Percentiles rank a stretch among this genome's conserved stretches.
Evolutionary conservation across 2,329 filamentous ascomycete species (phyloP).

Genomic region (Alternaria metachromatica): DNA sequence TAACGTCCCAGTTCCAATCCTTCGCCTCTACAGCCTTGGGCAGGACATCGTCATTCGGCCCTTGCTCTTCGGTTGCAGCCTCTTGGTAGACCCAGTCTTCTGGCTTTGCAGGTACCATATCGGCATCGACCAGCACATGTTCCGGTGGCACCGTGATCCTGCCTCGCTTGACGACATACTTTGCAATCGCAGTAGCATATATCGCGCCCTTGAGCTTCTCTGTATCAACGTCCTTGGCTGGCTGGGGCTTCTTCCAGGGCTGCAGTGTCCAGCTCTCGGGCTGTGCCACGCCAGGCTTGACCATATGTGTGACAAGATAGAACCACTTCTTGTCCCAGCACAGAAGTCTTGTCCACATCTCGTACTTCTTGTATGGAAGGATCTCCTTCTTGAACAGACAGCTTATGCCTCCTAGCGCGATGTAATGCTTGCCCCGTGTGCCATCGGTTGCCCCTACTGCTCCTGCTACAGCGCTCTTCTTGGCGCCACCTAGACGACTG

Average conservation of each 20-base stretch:
- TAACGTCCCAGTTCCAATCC: slow-evolving; percentile 66
- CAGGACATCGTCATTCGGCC: slow-evolving; percentile 21
- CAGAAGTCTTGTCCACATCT: slow-evolving; percentile 57
- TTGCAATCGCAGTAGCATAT: slow-evolving; percentile 58
- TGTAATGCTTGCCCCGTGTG: slow-evolving; percentile 36
- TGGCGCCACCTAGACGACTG: slow-evolving; percentile 28
- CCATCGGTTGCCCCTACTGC: slow-evolving; percentile 26
- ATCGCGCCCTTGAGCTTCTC: slow-evolving; percentile 52
- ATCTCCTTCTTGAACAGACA: slow-evolving; percentile 59
- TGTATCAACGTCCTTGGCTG: slow-evolving; percentile 30
- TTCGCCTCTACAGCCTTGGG: slow-evolving; percentile 42
- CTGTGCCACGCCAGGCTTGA: slow-evolving; percentile 53
- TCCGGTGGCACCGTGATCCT: slow-evolving; percentile 85
- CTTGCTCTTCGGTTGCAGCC: slow-evolving; percentile 11
- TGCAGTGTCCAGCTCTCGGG: slow-evolving; percentile 54
- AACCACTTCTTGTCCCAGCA: slow-evolving; percentile 61
- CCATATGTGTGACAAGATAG: slow-evolving; percentile 57
- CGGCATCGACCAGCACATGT: slow-evolving; percentile 72
- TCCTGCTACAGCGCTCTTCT: slow-evolving; percentile 23
- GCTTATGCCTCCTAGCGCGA: slow-evolving; percentile 56
- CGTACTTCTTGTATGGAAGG: slow-evolving; percentile 52
- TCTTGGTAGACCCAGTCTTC: slow-evolving; percentile 56
- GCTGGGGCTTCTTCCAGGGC: slow-evolving; percentile 50
- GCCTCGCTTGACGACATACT: slow-evolving; percentile 60
- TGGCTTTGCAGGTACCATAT: slow-evolving; percentile 76